Conservation (phyloP, 768 basidiomycete species). For the Suillus subalutaceus region DNA sequence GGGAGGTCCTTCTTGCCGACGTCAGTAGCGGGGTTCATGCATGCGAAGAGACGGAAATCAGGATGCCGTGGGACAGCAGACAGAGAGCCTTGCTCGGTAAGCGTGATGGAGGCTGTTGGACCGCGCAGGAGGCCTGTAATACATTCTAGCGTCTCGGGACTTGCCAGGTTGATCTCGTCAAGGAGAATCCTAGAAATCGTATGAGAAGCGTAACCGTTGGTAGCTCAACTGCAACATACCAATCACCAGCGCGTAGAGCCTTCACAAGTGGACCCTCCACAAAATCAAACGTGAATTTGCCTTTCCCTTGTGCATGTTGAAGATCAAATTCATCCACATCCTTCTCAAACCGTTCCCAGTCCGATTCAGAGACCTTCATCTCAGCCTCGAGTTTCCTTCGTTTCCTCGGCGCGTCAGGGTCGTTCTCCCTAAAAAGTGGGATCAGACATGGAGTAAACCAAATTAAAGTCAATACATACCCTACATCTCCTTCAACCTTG, state of each 20-base stretch:
- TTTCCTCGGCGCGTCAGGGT: conserved; percentile 61
- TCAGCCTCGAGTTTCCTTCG: conserved; percentile 62
- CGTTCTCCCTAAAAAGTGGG: conserved; percentile 16
- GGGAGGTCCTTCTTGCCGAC: conserved; percentile 98
- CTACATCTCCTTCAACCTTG: conserved; percentile 32
- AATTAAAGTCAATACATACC: conserved; percentile 21
- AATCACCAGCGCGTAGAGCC: conserved; percentile 86
- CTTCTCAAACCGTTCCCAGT: conserved; percentile 70
- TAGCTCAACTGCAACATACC: conserved; percentile 54
- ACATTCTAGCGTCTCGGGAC: conserved; percentile 91
- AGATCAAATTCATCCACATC: conserved; percentile 82
- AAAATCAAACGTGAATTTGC: conserved; percentile 92
- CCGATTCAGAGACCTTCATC: conserved; percentile 46
- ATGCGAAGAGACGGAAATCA: conserved; percentile 95
- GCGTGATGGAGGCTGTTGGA: conserved; percentile 85
- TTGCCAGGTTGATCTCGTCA: conserved; percentile 96
- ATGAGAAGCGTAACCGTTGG: not conserved
- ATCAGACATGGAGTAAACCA: not conserved
- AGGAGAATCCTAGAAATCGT: conserved; percentile 73
- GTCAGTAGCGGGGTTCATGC: conserved; percentile 99
- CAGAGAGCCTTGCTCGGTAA: conserved; percentile 91
- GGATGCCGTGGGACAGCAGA: conserved; percentile 91
- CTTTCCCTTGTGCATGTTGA: conserved; percentile 85
- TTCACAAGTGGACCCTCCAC: conserved; percentile 96
- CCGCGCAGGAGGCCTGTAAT: conserved; percentile 85